Evolutionary conservation across 768 basidiomycete genomes (phyloP).

Genomic region (Podaxis rugospora): DNA sequence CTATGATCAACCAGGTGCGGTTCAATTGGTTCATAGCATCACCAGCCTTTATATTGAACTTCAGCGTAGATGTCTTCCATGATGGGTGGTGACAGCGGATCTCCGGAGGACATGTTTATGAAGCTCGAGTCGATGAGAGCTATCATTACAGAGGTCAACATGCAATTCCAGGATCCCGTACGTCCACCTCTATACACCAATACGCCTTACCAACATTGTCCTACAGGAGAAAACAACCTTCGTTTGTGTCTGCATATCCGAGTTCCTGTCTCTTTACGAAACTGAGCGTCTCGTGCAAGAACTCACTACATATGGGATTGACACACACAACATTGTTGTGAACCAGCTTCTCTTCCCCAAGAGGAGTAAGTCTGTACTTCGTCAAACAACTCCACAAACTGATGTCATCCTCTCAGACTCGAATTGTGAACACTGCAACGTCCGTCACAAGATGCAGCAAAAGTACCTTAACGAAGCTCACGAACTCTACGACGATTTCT

Average conservation of each 20-base stretch:
- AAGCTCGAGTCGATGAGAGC: constrained; percentile 96
- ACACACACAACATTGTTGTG: constrained; percentile 98
- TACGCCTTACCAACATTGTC: neutral
- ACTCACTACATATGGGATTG: constrained; percentile 89
- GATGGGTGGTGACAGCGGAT: constrained; percentile 89
- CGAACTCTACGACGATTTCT: constrained; percentile 96
- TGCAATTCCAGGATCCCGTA: constrained; percentile 98
- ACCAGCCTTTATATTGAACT: neutral
- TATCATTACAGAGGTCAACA: constrained; percentile 97
- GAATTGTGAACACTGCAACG: constrained; percentile 92
- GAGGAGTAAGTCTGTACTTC: constrained; percentile 50
- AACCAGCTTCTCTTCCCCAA: constrained; percentile 97
- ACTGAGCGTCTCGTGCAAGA: constrained; percentile 98
- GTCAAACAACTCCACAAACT: neutral
- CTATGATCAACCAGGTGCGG: constrained; percentile 85
- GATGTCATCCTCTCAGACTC: constrained; percentile 48
- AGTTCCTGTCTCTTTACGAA: constrained; percentile 97
- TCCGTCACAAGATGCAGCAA: constrained; percentile 96
- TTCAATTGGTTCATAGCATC: neutral
- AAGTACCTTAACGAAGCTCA: constrained; percentile 96
- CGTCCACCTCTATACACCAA: constrained; percentile 23
- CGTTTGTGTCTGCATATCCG: constrained; percentile 97
- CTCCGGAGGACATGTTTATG: constrained; percentile 98
- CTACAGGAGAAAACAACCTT: constrained; percentile 95
- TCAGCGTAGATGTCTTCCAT: constrained; percentile 78